Evolutionary conservation across 1,284 basidiomycete species (phyloP).

Genomic region (Anthracocystis setariae): DNA sequence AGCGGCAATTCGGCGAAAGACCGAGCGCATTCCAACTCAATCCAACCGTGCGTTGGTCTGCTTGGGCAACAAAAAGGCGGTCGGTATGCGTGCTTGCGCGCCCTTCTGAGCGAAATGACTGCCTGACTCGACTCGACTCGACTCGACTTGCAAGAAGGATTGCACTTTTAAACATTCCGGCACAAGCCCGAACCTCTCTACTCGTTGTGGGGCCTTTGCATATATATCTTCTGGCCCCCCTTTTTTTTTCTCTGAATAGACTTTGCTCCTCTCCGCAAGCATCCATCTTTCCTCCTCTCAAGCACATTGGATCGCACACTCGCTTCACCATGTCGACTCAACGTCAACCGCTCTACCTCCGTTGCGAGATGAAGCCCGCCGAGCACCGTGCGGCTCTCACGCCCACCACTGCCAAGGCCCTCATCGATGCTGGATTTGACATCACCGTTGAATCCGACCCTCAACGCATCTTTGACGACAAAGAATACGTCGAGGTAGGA

Average conservation of each 20-base stretch:
- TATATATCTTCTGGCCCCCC: not conserved
- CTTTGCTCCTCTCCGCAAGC: not conserved
- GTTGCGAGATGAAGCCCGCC: conserved; percentile 65
- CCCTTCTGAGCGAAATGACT: not conserved
- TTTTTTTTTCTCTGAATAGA: too few relatives aligned
- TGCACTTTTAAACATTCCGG: conserved; percentile 6
- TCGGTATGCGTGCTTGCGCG: not conserved
- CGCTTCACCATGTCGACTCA: conserved; percentile 16
- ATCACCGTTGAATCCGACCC: conserved; percentile 92
- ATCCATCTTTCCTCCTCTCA: not conserved
- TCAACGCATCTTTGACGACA: conserved; percentile 93
- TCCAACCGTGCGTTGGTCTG: conserved; percentile 12
- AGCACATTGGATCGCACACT: not conserved
- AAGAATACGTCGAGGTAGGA: conserved; percentile 80
- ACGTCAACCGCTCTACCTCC: conserved; percentile 63
- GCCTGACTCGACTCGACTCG: conserved; percentile 19
- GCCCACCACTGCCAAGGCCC: conserved; percentile 86
- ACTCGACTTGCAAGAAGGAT: not conserved
- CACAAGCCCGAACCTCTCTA: conserved; percentile 11
- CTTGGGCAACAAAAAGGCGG: not conserved
- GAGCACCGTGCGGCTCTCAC: conserved; percentile 94
- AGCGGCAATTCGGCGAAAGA: conserved; percentile 39
- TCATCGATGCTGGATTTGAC: conserved; percentile 90
- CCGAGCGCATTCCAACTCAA: conserved; percentile 15
- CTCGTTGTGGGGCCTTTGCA: not conserved